Percentiles rank a stretch among this genome's conserved stretches.
Evolutionary conservation across 2,329 filamentous ascomycete species (phyloP).

Genomic region (Beauveria sp.): DNA sequence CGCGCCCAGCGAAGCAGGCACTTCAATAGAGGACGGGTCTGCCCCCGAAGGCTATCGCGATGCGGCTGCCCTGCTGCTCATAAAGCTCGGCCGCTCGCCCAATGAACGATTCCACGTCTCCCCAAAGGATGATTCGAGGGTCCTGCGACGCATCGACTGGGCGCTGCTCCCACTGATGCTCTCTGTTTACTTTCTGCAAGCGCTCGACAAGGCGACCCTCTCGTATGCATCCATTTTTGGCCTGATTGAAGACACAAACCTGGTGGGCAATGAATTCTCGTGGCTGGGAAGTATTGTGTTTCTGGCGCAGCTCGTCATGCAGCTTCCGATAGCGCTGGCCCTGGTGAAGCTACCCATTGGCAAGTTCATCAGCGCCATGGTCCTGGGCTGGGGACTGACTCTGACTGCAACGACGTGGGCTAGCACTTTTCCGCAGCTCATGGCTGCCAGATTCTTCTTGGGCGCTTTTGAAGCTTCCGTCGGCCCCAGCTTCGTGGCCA

Average conservation of each 20-base stretch:
- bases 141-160: constrained; percentile 32
- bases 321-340: constrained; percentile 47
- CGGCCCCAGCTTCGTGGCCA: constrained; percentile 45
- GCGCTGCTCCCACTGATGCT: constrained; percentile 40
- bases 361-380: constrained; percentile 51
- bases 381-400: constrained; percentile 47
- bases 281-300: constrained; percentile 57
- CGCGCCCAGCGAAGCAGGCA: constrained; percentile 28
- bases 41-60: constrained; percentile 23
- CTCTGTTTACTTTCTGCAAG: constrained; percentile 55
- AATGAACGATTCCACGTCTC: constrained; percentile 25
- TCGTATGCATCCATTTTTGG: constrained; percentile 57
- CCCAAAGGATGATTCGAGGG: constrained; percentile 25
- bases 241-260: constrained; percentile 48
- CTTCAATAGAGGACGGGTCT: not conserved
- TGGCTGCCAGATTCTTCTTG: constrained; percentile 46
- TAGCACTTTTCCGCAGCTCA: constrained; percentile 38
- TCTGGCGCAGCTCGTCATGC: constrained; percentile 51
- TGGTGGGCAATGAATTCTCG: constrained; percentile 49
- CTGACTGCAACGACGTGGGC: constrained; percentile 45
- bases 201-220: constrained; percentile 55
- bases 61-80: constrained; percentile 37
- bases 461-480: constrained; percentile 46
- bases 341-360: constrained; percentile 54
- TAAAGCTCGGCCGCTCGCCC: constrained; percentile 29